Evolutionary conservation across 768 basidiomycete species (phyloP).

Genomic region (Trichaptum fuscoviolaceum): DNA sequence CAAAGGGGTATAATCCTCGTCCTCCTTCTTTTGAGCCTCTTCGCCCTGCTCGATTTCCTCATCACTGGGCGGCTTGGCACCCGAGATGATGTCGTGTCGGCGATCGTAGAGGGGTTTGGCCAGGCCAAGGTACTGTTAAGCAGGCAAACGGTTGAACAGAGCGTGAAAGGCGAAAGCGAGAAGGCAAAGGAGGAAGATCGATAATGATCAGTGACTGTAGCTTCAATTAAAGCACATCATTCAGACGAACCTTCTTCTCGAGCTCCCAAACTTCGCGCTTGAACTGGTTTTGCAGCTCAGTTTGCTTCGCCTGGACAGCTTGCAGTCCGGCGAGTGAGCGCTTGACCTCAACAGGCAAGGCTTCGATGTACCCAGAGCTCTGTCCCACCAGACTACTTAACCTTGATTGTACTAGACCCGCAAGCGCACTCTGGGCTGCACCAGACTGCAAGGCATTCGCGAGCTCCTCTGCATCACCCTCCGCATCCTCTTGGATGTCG

Average conservation of each 20-base stretch:
- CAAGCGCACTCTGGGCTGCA: slow-evolving; percentile 57
- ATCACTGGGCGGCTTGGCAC: slow-evolving; percentile 60
- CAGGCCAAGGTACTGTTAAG: slow-evolving; percentile 62
- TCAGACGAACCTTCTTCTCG: slow-evolving; percentile 79
- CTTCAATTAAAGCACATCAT: slow-evolving; percentile 9
- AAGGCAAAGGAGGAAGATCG: slow-evolving; percentile 4
- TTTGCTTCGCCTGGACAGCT: slow-evolving; percentile 89
- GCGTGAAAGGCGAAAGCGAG: background rate
- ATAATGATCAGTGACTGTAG: slow-evolving; percentile 13
- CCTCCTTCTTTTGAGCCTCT: slow-evolving; percentile 66
- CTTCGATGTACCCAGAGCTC: slow-evolving; percentile 93
- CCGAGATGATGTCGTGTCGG: slow-evolving; percentile 77
- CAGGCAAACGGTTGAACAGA: background rate
- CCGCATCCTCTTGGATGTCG: slow-evolving; percentile 80
- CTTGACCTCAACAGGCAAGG: slow-evolving; percentile 75
- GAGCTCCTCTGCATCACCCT: slow-evolving; percentile 50
- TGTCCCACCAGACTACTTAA: slow-evolving; percentile 82
- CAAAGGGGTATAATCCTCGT: slow-evolving; percentile 62
- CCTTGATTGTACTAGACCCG: slow-evolving; percentile 84
- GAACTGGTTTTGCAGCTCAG: slow-evolving; percentile 87
- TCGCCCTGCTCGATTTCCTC: slow-evolving; percentile 85
- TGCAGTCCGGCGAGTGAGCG: slow-evolving; percentile 87
- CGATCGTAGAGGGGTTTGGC: slow-evolving; percentile 84
- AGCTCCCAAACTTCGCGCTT: slow-evolving; percentile 93
- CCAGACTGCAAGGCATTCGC: slow-evolving; percentile 27